Base-by-base conservation (phyloP, 2,329 filamentous ascomycete species). In the Ophiostoma triangulosporum region DNA sequence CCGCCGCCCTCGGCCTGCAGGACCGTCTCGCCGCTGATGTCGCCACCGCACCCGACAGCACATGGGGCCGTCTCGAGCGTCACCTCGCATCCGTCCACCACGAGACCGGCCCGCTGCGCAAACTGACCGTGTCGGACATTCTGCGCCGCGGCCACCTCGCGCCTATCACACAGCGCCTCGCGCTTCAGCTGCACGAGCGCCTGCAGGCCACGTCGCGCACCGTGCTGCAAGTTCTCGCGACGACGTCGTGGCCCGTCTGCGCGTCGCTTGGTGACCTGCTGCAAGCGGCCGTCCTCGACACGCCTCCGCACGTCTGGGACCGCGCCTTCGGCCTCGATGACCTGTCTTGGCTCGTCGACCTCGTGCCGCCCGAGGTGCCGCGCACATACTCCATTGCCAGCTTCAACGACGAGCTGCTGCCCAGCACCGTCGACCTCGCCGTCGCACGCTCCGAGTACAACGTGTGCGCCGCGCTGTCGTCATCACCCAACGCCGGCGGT, bases 311-410 rank as follows among this genome's bases (percentile, higher is more conserved):
- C 4, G 69, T 76, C 43, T 77, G 74, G 74, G 72, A 77, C 53
- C 66, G 67, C 22, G 73, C 73, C 0, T 77, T 77, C 51, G 67
- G 68, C 45, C 64, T 75, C 0, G 59, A 62, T 0, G 63, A 65
- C 15, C 65, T 73, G 36, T 58, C 65, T 0, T 76, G 74, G 74
- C 62, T 77, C 0, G 58, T 64, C 0, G 71, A 75, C 1, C 64
- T 77, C 1, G 66, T 77, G 7, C 57, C 66, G 0, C 64, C 76
- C 2, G 74, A 77, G 58, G 69, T 77, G 0, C 74, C 74, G 0
- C 68, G 74, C 9, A 77, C 74, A 0, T 77, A 77, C 56, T 75
- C 71, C 35, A 77, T 78, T 40, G 75, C 75, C 0, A 75, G 68
- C 60, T 70, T 69, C 57, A 69, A 70, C 0, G 68, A 75, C 3